Percentiles rank a stretch among this genome's conserved stretches.
Evolutionary conservation across 2,329 filamentous ascomycete species (phyloP).

Genomic region (Hymenoscyphus infarciens): DNA sequence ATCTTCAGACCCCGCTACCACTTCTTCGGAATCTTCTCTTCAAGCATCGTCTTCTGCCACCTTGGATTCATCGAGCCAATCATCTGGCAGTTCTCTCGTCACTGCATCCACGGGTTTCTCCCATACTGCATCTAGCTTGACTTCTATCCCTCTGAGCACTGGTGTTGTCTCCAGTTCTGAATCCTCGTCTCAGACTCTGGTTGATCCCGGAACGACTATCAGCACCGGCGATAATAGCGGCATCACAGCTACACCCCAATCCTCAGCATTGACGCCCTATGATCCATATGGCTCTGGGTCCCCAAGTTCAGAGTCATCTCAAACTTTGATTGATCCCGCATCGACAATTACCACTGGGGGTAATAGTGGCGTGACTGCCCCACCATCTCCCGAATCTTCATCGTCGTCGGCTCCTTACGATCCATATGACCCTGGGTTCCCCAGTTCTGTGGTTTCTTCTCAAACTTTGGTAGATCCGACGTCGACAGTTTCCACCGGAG

Average conservation of each 20-base stretch:
- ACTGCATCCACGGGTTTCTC: background rate
- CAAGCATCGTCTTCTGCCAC: background rate
- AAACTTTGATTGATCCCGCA: conserved; percentile 6
- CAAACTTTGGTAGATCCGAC: background rate
- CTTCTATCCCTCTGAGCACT: background rate
- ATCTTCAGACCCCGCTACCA: background rate
- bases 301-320: background rate
- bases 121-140: background rate
- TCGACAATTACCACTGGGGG: background rate
- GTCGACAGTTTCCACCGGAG: background rate
- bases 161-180: background rate
- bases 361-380: conserved; percentile 1
- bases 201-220: conserved; percentile 6
- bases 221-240: background rate
- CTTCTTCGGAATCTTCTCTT: background rate
- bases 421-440: background rate
- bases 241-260: background rate
- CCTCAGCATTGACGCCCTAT: background rate
- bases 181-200: background rate
- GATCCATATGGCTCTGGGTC: background rate
- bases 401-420: background rate
- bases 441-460: background rate
- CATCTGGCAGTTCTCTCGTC: conserved; percentile 1
- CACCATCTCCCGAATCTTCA: background rate
- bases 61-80: background rate